Percentiles rank a stretch among this genome's conserved stretches.
Evolutionary conservation across 106 monocot genomes (phyloP).

Genomic region (Narthecium ossifragum): DNA sequence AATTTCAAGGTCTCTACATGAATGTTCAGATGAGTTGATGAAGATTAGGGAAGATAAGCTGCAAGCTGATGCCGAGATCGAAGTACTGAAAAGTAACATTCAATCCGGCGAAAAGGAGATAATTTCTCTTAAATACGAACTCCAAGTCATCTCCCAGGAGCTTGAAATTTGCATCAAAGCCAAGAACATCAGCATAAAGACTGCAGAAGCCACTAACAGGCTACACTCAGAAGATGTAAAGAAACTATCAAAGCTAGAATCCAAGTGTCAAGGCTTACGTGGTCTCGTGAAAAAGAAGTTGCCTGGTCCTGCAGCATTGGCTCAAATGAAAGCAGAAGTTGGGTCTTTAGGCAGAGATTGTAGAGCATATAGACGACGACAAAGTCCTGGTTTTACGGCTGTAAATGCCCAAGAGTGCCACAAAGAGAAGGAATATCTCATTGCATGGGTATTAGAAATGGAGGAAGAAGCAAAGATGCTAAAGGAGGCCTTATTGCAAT

Average conservation of each 20-base stretch:
- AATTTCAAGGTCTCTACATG: slow-evolving; percentile 56
- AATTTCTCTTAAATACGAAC: slow-evolving; percentile 56
- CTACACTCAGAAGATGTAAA: slow-evolving; percentile 63
- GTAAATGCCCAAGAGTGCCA: slow-evolving; percentile 58
- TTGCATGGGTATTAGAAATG: slow-evolving; percentile 50
- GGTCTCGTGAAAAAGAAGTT: slow-evolving; percentile 63
- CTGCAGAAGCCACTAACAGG: slow-evolving; percentile 58
- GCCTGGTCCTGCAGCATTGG: slow-evolving; percentile 79
- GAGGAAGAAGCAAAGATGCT: slow-evolving; percentile 95
- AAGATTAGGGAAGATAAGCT: slow-evolving; percentile 46
- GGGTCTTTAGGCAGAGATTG: slow-evolving; percentile 16
- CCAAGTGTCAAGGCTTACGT: slow-evolving; percentile 62
- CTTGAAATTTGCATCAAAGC: slow-evolving; percentile 67
- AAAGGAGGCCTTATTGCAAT: slow-evolving; percentile 77
- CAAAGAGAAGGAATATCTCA: slow-evolving; percentile 89
- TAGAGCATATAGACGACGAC: slow-evolving; percentile 7
- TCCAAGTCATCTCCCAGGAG: slow-evolving; percentile 55
- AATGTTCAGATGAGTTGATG: slow-evolving; percentile 39
- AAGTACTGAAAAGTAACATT: slow-evolving; percentile 36
- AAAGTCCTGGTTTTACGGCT: slow-evolving; percentile 32
- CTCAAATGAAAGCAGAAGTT: slow-evolving; percentile 70
- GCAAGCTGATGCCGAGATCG: slow-evolving; percentile 47
- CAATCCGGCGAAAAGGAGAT: slow-evolving; percentile 59
- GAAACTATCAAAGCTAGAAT: slow-evolving; percentile 64
- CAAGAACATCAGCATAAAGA: slow-evolving; percentile 57